Base-by-base conservation (phyloP, 1,139 yeast species). In the Tardiomyces depauwii region DNA sequence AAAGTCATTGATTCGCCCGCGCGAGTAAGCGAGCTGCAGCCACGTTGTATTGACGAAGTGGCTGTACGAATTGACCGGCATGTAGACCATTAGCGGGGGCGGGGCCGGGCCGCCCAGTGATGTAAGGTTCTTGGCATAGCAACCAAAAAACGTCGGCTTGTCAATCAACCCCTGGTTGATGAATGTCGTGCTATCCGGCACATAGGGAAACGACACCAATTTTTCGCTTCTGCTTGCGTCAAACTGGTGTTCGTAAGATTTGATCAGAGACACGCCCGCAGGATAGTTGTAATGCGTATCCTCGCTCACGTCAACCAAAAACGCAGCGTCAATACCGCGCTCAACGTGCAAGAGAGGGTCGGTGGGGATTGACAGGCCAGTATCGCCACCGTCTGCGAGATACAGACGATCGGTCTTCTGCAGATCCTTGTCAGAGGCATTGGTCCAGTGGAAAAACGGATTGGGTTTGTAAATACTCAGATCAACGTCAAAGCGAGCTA, bases 351-450 rank as follows among this genome's bases (percentile, higher is more conserved):
- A 63, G 55, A 87, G 70, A 27, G 96, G 96, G 7, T 21, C 7
- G 7, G 7, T 21, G 4, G 25, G n/a, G 25, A 21, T 4, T 21
- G 25, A 4, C 25, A 21, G 25, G 7, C 50, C 64, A 64, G 85
- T 95, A 63, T 82, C 89, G 53, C 96, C 95, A 50, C 96, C 96
- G 60, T 88, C 96, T n/a, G 80, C 89, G 50, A 87, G 70, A 57
- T 66, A 76, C 41, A 88, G 70, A 2, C 75, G 67, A 5, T 73
- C 71, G 32, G 65, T 56, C 7, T 61, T 53, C 11, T 55, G 62
- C 59, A 45, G 55, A 46, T 44, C 59, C 51, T 42, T 68, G 62
- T 40, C 59, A 44, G 47, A 40, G 9, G 43, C 27, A 2, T 57
- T 57, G 19, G 47, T 14, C 25, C 25, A 21, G 33, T 50, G 40